These are phyloP conservation scores for Schizophyllum commune DNA, from an alignment of 1,284 basidiomycete species.

Conservation along the genomic window DNA sequence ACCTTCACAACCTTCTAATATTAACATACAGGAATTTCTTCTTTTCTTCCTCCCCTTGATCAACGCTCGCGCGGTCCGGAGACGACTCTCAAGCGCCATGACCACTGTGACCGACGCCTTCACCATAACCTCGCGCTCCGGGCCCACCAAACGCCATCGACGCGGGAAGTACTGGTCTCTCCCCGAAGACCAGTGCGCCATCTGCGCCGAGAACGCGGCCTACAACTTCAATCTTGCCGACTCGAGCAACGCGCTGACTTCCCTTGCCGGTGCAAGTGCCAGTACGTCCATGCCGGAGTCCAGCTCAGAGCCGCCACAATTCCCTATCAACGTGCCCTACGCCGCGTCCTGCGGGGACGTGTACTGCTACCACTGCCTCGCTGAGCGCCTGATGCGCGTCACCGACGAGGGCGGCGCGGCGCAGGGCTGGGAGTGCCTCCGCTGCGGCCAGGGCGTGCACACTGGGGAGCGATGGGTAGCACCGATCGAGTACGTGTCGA, in stretches of 20 bases:
- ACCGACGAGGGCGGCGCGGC: slow-evolving; percentile 56
- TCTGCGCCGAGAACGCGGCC: slow-evolving; percentile 69
- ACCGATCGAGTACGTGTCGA: slow-evolving; percentile 23
- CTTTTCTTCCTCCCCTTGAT: slow-evolving; percentile 88
- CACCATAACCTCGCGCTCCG: slow-evolving; percentile 15
- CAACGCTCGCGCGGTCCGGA: slow-evolving; percentile 55
- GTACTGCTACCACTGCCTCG: slow-evolving; percentile 86
- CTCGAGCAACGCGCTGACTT: slow-evolving; percentile 40
- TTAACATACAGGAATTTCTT: slow-evolving; percentile 77
- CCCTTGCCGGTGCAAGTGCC: slow-evolving; percentile 19
- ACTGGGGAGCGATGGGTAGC: slow-evolving; percentile 42
- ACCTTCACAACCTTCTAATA: slow-evolving; percentile 2
- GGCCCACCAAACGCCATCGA: slow-evolving; percentile 15
- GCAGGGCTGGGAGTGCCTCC: slow-evolving; percentile 70
- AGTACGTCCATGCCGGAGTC: slow-evolving; percentile 12
- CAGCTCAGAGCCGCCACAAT: slow-evolving; percentile 34
- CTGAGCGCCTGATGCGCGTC: slow-evolving; percentile 69
- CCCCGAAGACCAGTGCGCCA: slow-evolving; percentile 65
- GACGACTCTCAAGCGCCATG: slow-evolving; percentile 43
- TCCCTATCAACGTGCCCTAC: slow-evolving; percentile 68
- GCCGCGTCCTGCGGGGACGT: slow-evolving; percentile 70
- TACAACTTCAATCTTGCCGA: slow-evolving; percentile 51
- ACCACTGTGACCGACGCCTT: slow-evolving; percentile 27
- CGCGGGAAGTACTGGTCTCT: slow-evolving; percentile 60
- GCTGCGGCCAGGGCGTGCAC: slow-evolving; percentile 59